These are phyloP conservation scores for Polygonum maritimum DNA, from an alignment of 148 eudicot species.

Conservation along the genomic window DNA sequence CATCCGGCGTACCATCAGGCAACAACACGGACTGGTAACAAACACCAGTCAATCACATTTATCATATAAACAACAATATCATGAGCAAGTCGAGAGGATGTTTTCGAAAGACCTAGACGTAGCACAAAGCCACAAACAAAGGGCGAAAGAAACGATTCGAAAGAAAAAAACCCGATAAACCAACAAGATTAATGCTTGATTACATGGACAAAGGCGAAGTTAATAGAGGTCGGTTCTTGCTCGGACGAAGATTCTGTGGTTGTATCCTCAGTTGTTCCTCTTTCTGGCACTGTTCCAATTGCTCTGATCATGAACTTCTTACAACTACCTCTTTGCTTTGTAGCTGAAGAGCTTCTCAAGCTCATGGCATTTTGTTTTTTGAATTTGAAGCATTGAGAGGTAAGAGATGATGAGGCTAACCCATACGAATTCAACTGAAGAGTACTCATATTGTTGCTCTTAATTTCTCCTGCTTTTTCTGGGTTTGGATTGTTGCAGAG, in stretches of 20 bases:
- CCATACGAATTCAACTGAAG: constrained; percentile 37
- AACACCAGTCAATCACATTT: constrained; percentile 1
- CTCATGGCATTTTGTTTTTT: constrained; percentile 7
- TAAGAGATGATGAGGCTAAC: constrained; percentile 20
- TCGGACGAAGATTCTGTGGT: constrained; percentile 16
- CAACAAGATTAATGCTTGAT: background rate
- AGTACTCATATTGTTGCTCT: constrained; percentile 27
- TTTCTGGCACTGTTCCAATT: constrained; percentile 35
- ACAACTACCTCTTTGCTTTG: constrained; percentile 7
- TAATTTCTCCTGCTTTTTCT: background rate
- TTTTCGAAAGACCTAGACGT: too few species aligned
- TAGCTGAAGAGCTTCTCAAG: background rate
- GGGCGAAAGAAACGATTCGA: too few species aligned
- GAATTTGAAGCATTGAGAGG: constrained; percentile 24
- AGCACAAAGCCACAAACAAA: too few species aligned
- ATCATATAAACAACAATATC: background rate
- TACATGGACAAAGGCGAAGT: constrained; percentile 68
- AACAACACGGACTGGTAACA: constrained; percentile 58
- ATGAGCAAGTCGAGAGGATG: too few species aligned
- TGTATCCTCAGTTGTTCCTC: constrained; percentile 21
- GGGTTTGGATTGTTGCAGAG: background rate
- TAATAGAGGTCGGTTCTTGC: constrained; percentile 41
- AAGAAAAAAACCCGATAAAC: too few species aligned
- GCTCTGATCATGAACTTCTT: constrained; percentile 36
- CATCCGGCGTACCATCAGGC: constrained; percentile 88